Base-by-base conservation (phyloP, 345 rosid genomes). In the Lumnitzera littorea region DNA sequence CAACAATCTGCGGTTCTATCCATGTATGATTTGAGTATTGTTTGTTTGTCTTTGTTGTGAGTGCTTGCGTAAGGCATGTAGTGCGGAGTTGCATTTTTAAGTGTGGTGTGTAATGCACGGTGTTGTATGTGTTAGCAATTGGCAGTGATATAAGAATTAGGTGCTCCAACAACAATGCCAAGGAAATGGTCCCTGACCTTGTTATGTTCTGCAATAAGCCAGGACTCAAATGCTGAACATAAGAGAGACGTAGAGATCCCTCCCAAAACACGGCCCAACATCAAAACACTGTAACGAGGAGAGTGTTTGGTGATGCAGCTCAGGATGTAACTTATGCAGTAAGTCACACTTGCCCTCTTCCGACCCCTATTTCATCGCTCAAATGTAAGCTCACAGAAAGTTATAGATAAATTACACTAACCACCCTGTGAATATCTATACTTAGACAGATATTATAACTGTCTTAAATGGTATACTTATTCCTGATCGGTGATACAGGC, bases 201-300 rank as follows among this genome's bases (percentile, higher is more conserved):
- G 57, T 80, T 80, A 77, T 89, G 98, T 64, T 92, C 98, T 8
- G 98, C 98, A 67, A 92, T 94, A 58, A 92, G 98, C 98, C 98
- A 92, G 24, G 96, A 92, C 72, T 87, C 96, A 58, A 92, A 92
- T 25, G 98, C 84, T 41, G 96, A 92, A 69, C 82, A 85, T 48
- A 92, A 73, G 20, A 91, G 82, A 70, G 98, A 91, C 66, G 96
- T 91, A 50, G 98, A 96, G 50, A 91, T 87, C 69, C 98, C 98
- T 63, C 98, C 98, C 82, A 91, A 76, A 16, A 92, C 69, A 63
- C 98, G 96, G 50, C 98, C 98, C 51, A 91, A 48, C 98, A 91
- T 91, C 78, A 91, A 72, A 63, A 91, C 81, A 71, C 68, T 89
- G 84, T 91, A 89, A 63, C 85, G 79, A 59, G 98, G 92, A 75